phyloP scores from a whole-genome alignment of 805 yeast species.

The Pichia manshurica region DNA sequence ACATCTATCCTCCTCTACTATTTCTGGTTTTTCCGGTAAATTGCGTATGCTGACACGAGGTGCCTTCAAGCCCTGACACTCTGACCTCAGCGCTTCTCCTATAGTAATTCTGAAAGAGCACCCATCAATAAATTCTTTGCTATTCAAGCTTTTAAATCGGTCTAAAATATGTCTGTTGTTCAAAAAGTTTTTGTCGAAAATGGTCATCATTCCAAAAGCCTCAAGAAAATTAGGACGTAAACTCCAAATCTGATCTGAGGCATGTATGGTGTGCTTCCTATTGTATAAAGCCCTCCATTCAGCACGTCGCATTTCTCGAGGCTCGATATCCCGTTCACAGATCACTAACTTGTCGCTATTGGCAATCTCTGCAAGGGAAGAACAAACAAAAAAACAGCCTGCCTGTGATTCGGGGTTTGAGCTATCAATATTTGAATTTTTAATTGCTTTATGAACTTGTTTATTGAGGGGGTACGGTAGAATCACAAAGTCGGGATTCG shows the following conservation, averaged over 20 bases:
- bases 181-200: neutral
- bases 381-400: neutral
- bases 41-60: neutral
- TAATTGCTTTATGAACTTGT: neutral
- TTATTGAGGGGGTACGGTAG: slow-evolving; percentile 1
- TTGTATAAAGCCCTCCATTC: neutral
- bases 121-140: no score
- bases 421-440: neutral
- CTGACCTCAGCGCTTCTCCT: neutral
- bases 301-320: neutral
- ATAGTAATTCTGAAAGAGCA: no score
- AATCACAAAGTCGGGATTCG: neutral
- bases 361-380: neutral
- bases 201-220: neutral
- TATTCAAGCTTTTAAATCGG: neutral
- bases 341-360: neutral
- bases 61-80: no score
- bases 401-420: neutral
- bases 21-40: neutral
- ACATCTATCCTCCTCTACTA: neutral
- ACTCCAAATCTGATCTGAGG: neutral
- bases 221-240: neutral
- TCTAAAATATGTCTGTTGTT: neutral
- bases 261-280: neutral
- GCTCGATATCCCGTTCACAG: neutral